Percentiles rank a stretch among this genome's conserved stretches.
Conservation (phyloP, 129 eudicot species). For the Logfia minima region DNA sequence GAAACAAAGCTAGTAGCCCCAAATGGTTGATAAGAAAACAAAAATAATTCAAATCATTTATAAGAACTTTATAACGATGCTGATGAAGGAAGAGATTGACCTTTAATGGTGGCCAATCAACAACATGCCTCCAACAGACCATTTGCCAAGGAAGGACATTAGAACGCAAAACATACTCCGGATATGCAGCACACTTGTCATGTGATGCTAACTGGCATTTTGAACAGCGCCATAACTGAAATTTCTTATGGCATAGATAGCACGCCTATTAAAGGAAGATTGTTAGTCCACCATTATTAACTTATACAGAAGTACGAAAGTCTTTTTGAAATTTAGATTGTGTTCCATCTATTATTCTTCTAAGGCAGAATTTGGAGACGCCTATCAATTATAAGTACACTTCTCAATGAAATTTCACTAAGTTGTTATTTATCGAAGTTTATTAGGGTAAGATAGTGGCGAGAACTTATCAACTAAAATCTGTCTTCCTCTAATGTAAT, state of each 20-base stretch:
- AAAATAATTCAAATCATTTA: neutral
- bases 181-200: conserved; percentile 80
- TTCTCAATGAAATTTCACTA: neutral
- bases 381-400: neutral
- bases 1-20: neutral
- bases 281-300: conserved; percentile 1
- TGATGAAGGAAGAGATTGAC: conserved; percentile 66
- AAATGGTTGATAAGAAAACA: conserved; percentile 8
- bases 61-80: conserved; percentile 18
- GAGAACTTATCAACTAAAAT: neutral
- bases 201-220: conserved; percentile 84
- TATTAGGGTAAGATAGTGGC: neutral
- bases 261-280: conserved; percentile 56
- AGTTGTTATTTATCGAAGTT: neutral
- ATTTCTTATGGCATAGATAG: conserved; percentile 65
- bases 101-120: conserved; percentile 68
- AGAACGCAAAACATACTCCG: conserved; percentile 54
- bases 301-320: neutral
- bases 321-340: neutral
- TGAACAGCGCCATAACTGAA: conserved; percentile 66
- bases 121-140: conserved; percentile 85
- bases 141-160: conserved; percentile 54
- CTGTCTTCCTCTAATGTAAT: neutral
- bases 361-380: neutral
- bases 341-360: neutral